Percentiles rank a stretch among this genome's conserved stretches.
phyloP scores from a whole-genome alignment of 2,329 filamentous ascomycete genomes.

The Penicillium sclerotiorum region DNA sequence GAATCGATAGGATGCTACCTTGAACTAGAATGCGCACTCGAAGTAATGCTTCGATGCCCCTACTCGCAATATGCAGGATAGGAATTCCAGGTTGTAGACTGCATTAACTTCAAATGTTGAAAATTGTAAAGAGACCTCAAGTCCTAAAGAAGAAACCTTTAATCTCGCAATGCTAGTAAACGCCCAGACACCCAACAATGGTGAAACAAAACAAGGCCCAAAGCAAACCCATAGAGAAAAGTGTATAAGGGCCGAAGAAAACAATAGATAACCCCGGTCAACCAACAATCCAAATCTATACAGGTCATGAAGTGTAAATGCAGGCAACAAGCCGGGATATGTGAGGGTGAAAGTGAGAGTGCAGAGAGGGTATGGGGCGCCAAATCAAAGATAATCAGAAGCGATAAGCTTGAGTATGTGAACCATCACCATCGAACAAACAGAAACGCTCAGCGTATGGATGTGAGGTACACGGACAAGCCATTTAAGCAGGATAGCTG shows the following conservation, averaged over 20 bases:
- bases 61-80: too few species aligned
- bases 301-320: slow-evolving; percentile 26
- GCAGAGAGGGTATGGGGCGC: slow-evolving; percentile 22
- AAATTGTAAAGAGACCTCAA: not conserved
- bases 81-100: too few species aligned
- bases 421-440: not conserved
- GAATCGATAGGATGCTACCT: too few species aligned
- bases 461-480: not conserved
- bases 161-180: not conserved
- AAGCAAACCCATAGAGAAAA: slow-evolving; percentile 17
- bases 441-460: slow-evolving; percentile 18
- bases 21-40: too few species aligned
- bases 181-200: slow-evolving; percentile 7
- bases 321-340: slow-evolving; percentile 14
- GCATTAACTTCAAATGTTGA: not conserved
- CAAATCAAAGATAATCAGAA: slow-evolving; percentile 7
- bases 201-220: slow-evolving; percentile 12
- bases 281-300: slow-evolving; percentile 26
- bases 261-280: slow-evolving; percentile 13
- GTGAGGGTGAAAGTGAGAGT: slow-evolving; percentile 1
- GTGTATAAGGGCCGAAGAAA: slow-evolving; percentile 18
- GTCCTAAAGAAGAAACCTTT: not conserved
- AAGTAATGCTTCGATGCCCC: too few species aligned
- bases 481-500: slow-evolving; percentile 1
- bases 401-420: not conserved